Conservation (phyloP, 441 rosid genomes). For the Brassica balearica region DNA sequence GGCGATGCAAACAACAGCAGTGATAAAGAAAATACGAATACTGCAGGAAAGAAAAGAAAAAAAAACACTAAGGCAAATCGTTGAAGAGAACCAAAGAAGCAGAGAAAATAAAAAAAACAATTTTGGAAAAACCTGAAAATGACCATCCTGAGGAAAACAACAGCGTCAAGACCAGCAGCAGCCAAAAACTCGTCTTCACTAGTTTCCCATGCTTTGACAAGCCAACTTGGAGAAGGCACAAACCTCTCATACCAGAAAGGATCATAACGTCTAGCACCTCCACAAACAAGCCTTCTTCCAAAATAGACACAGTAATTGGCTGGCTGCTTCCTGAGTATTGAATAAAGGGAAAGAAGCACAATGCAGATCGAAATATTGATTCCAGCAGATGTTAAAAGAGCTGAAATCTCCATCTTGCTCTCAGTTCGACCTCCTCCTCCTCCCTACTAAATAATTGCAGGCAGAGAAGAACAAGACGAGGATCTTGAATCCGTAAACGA, state of each 20-base stretch:
- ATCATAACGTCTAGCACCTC: constrained; percentile 46
- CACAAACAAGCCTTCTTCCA: constrained; percentile 68
- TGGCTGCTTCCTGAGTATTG: constrained; percentile 89
- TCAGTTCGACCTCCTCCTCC: background rate
- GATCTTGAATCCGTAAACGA: background rate
- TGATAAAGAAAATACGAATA: constrained; percentile 73
- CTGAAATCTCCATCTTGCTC: constrained; percentile 71
- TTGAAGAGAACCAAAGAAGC: background rate
- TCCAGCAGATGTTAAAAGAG: constrained; percentile 88
- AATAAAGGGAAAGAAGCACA: constrained; percentile 71
- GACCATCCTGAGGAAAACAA: constrained; percentile 79
- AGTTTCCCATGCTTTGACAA: constrained; percentile 86
- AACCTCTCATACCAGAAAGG: constrained; percentile 77
- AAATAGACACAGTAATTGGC: constrained; percentile 78
- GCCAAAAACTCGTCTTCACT: constrained; percentile 84
- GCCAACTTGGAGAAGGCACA: constrained; percentile 97
- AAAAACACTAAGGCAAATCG: background rate
- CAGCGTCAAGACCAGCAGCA: constrained; percentile 83
- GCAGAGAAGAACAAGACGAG: constrained; percentile 25
- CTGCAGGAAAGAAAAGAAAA: constrained; percentile 54
- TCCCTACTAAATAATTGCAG: constrained; percentile 36
- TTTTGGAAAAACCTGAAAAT: constrained; percentile 70
- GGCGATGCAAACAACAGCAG: constrained; percentile 72
- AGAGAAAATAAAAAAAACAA: background rate
- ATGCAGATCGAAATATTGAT: constrained; percentile 75